Evolutionary conservation across 1,284 basidiomycete genomes (phyloP).

Genomic region (Athelia sp.): DNA sequence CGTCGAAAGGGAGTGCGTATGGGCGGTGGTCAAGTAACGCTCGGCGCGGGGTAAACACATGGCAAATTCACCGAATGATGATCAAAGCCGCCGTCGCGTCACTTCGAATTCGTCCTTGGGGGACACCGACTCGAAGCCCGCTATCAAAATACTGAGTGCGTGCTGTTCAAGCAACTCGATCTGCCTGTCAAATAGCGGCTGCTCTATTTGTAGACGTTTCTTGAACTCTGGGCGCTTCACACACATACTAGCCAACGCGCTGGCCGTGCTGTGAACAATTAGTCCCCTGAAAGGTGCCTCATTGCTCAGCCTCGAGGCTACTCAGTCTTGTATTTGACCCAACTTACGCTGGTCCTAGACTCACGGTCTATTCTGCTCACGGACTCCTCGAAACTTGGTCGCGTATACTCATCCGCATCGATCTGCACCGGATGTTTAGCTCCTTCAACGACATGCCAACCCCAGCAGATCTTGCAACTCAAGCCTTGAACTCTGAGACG

Average conservation of each 20-base stretch:
- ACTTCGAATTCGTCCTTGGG: too few relatives aligned
- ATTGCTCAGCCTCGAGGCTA: background rate
- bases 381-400: background rate
- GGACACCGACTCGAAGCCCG: too few relatives aligned
- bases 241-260: background rate
- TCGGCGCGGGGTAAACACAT: too few relatives aligned
- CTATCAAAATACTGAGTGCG: too few relatives aligned
- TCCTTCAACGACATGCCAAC: slow-evolving; percentile 55
- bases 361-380: slow-evolving; percentile 26
- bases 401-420: background rate
- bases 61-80: too few relatives aligned
- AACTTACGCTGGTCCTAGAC: background rate
- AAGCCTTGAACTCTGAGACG: slow-evolving; percentile 64
- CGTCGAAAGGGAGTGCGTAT: background rate
- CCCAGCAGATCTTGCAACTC: slow-evolving; percentile 68
- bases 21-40: background rate
- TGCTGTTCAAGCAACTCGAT: too few relatives aligned
- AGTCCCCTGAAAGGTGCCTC: background rate
- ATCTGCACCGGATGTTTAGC: slow-evolving; percentile 35
- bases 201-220: too few relatives aligned
- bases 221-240: too few relatives aligned
- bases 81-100: too few relatives aligned
- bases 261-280: background rate
- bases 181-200: too few relatives aligned
- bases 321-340: background rate